These are phyloP conservation scores for Fusarium mangiferae DNA, from an alignment of 2,329 filamentous ascomycete genomes.

Conservation along the genomic window DNA sequence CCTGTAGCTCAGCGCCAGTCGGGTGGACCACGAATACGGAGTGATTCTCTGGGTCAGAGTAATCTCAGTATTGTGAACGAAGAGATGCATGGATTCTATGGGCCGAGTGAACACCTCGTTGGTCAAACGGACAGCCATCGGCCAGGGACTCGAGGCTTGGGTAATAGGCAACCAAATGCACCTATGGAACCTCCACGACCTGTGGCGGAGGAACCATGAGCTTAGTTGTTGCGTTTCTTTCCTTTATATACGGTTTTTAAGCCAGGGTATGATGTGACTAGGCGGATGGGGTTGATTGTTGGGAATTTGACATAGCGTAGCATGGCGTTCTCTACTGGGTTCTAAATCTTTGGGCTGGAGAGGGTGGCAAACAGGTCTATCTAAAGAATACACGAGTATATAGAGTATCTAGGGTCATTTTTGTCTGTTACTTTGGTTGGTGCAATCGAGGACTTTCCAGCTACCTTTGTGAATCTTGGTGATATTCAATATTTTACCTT, in stretches of 20 bases:
- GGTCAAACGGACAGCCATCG: conserved; percentile 53
- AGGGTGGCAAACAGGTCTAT: background rate
- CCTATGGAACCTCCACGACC: background rate
- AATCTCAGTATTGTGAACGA: conserved; percentile 52
- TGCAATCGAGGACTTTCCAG: background rate
- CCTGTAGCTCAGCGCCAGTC: conserved; percentile 41
- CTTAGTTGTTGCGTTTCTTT: background rate
- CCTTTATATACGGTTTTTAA: background rate
- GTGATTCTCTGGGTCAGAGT: conserved; percentile 38
- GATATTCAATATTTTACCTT: background rate
- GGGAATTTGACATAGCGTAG: conserved; percentile 11
- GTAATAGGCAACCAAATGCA: background rate
- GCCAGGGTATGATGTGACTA: background rate
- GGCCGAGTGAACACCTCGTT: conserved; percentile 51
- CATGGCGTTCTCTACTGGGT: conserved; percentile 15
- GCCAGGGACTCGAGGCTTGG: conserved; percentile 27
- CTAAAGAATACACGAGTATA: conserved; percentile 9
- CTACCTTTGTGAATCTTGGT: background rate
- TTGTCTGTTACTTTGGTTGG: background rate
- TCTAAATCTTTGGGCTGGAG: background rate
- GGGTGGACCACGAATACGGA: conserved; percentile 43
- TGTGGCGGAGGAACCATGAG: background rate
- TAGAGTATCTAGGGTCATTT: background rate
- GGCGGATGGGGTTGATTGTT: background rate
- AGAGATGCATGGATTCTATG: conserved; percentile 61